Conservation (phyloP, 306 rosid species). For the Arachis hypogaea region DNA sequence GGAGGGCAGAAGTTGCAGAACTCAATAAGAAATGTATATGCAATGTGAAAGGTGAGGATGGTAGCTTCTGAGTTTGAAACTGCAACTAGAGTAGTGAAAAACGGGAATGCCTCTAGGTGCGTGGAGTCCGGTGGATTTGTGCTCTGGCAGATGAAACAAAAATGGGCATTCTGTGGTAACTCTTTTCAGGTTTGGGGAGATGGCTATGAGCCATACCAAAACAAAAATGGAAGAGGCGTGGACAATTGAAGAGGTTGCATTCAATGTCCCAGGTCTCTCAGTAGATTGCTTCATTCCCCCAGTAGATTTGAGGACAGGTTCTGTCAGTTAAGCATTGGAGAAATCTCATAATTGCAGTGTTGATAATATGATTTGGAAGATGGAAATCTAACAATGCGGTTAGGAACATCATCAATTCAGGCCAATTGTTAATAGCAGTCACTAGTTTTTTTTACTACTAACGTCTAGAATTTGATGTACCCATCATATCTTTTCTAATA, state of each 20-base stretch:
- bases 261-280: too few relatives aligned
- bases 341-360: slow-evolving; percentile 57
- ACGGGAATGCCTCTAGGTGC: slow-evolving; percentile 64
- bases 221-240: too few relatives aligned
- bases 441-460: too few relatives aligned
- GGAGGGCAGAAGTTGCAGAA: slow-evolving; percentile 94
- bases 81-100: slow-evolving; percentile 55
- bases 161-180: slow-evolving; percentile 39
- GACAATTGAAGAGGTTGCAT: too few relatives aligned
- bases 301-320: too few relatives aligned
- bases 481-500: not conserved
- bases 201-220: too few relatives aligned
- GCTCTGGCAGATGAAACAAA: slow-evolving; percentile 98
- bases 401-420: slow-evolving; percentile 28
- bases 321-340: slow-evolving; percentile 55
- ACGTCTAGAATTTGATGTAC: too few relatives aligned
- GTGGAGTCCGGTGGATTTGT: slow-evolving; percentile 98
- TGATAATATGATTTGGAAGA: slow-evolving; percentile 77
- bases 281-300: too few relatives aligned
- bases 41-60: too few relatives aligned
- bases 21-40: slow-evolving; percentile 40
- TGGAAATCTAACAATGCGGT: slow-evolving; percentile 57
- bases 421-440: too few relatives aligned
- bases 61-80: too few relatives aligned
- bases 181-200: too few relatives aligned